phyloP scores from a whole-genome alignment of 73 alveolate genomes.

The Diophrys sp. region DNA sequence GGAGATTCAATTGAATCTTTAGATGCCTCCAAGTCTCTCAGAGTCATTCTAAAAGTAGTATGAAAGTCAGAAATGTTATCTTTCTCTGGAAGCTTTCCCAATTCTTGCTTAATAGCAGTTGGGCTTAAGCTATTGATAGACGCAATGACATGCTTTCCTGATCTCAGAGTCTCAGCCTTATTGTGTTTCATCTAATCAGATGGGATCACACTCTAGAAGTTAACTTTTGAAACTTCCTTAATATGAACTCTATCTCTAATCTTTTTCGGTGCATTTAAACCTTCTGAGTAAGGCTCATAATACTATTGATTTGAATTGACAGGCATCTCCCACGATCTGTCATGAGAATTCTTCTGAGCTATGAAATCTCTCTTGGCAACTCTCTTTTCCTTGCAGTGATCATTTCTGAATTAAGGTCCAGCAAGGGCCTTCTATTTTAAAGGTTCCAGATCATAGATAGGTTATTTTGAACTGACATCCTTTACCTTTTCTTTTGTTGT shows the following conservation, averaged over 20 bases:
- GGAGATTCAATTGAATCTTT: not conserved
- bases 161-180: not conserved
- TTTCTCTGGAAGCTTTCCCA: not conserved
- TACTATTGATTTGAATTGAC: not conserved
- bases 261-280: not conserved
- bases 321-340: slow-evolving; percentile 2
- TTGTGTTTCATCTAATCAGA: not conserved
- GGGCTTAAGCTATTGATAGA: not conserved
- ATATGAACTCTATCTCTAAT: not conserved
- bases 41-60: not conserved
- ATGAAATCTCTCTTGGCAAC: not conserved
- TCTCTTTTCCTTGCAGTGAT: not conserved
- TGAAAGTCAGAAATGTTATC: not conserved
- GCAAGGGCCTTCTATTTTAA: not conserved
- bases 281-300: not conserved
- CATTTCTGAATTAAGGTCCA: not conserved
- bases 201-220: not conserved
- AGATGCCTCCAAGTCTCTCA: no score
- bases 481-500: not conserved
- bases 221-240: not conserved
- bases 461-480: not conserved
- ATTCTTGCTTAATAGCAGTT: not conserved
- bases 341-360: not conserved
- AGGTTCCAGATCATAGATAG: not conserved
- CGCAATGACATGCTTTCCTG: not conserved